A percentile compares a stretch with the other conserved stretches of the same genome.
These are phyloP conservation scores for Nakazawaea anatomiae DNA, from an alignment of 805 yeast species.

Conservation along the genomic window DNA sequence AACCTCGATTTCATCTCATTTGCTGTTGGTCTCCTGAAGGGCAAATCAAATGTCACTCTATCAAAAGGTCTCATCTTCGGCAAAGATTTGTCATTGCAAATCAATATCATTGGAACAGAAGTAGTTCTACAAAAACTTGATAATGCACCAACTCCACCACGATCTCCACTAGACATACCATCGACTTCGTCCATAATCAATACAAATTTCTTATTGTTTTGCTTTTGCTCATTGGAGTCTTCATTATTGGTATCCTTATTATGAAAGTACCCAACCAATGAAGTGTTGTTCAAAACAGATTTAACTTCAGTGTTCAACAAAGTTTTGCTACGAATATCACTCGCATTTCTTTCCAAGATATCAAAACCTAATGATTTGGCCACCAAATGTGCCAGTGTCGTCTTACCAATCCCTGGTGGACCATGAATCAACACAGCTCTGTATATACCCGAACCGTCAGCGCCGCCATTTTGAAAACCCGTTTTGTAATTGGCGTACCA, in stretches of 20 bases:
- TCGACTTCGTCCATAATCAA: constrained; percentile 98
- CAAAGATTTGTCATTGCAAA: constrained; percentile 86
- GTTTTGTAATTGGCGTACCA: constrained; percentile 61
- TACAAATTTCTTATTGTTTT: constrained; percentile 56
- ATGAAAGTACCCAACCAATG: constrained; percentile 73
- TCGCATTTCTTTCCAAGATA: constrained; percentile 72
- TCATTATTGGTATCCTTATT: constrained; percentile 22
- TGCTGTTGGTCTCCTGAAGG: constrained; percentile 86
- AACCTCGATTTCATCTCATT: constrained; percentile 74
- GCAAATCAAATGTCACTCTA: constrained; percentile 68
- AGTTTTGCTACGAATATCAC: constrained; percentile 85
- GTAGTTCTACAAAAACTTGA: constrained; percentile 83
- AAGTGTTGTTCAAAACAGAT: constrained; percentile 71
- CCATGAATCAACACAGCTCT: constrained; percentile 86
- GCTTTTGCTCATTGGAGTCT: constrained; percentile 16
- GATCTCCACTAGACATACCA: constrained; percentile 98
- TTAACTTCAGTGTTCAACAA: constrained; percentile 64
- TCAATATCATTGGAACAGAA: constrained; percentile 82
- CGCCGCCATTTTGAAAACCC: constrained; percentile 51
- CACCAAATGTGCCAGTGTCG: constrained; percentile 74
- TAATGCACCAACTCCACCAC: constrained; percentile 96
- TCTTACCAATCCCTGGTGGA: constrained; percentile 84
- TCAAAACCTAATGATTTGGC: constrained; percentile 69
- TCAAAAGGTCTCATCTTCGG: constrained; percentile 98
- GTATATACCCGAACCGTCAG: constrained; percentile 61